Conservation (phyloP, 177 flowering plant genomes). For the Vitis hybrid region DNA sequence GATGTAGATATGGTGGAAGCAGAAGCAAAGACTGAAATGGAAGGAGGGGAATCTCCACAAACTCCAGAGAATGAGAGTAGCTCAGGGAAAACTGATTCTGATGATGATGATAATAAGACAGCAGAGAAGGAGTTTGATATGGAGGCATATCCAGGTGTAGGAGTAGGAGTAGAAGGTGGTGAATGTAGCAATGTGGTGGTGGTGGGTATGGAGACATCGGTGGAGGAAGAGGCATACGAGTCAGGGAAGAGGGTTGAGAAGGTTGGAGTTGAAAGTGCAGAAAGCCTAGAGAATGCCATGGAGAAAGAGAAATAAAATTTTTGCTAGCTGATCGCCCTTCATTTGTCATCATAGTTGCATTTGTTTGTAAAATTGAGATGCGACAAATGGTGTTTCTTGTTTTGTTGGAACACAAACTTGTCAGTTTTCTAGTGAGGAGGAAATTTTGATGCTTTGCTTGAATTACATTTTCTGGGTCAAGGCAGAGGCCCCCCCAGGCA, state of each 20-base stretch:
- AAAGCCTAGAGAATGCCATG: background rate
- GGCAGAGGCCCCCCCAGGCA: no score
- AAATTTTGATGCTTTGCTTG: no score
- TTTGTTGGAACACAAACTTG: no score
- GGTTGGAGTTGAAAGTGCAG: constrained; percentile 5
- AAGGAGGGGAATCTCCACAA: constrained; percentile 33
- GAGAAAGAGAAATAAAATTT: background rate
- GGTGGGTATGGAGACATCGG: background rate
- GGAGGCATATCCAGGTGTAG: constrained; percentile 28
- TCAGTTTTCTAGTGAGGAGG: no score
- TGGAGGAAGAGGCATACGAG: background rate
- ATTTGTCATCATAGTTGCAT: background rate
- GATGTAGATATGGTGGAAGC: constrained; percentile 36
- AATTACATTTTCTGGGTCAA: no score
- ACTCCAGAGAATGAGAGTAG: constrained; percentile 37
- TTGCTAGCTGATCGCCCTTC: background rate
- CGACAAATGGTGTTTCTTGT: no score
- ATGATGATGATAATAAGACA: constrained; percentile 43
- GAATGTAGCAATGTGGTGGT: constrained; percentile 14
- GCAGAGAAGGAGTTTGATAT: constrained; percentile 36
- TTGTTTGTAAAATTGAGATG: no score
- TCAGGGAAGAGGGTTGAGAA: constrained; percentile 1
- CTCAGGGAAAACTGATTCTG: constrained; percentile 47
- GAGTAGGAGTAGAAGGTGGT: constrained; percentile 5
- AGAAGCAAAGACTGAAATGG: constrained; percentile 34